Conservation (phyloP, 371 early-diverging fungal genomes). For the Gilbertella persicaria region DNA sequence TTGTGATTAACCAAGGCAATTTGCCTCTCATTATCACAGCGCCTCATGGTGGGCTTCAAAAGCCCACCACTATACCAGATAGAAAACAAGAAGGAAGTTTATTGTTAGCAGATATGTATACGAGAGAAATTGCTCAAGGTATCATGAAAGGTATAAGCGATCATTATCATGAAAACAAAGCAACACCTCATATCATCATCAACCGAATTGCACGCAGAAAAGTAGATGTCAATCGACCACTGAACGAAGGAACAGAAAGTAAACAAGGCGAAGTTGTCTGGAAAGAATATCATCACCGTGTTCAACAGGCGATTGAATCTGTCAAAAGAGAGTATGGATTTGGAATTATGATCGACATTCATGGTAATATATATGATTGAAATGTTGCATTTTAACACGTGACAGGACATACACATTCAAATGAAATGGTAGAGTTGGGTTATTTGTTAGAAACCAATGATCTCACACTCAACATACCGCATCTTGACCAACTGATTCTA, state of each 20-base stretch:
- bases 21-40: conserved; percentile 21
- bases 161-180: conserved; percentile 3
- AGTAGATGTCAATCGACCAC: conserved; percentile 13
- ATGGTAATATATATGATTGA: conserved; percentile 11
- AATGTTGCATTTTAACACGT: too few relatives aligned
- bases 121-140: conserved; percentile 11
- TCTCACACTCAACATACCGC: neutral
- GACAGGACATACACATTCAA: conserved; percentile 19
- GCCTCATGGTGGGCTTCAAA: conserved; percentile 13
- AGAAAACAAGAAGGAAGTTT: conserved; percentile 7
- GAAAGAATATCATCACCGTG: conserved; percentile 7
- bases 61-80: conserved; percentile 16
- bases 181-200: neutral
- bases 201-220: conserved; percentile 12
- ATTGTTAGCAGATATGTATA: conserved; percentile 9
- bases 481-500: conserved; percentile 2
- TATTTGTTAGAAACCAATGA: conserved; percentile 8
- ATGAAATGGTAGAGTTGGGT: conserved; percentile 18
- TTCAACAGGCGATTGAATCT: neutral
- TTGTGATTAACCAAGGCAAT: too few relatives aligned
- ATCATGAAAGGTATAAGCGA: neutral
- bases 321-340: neutral
- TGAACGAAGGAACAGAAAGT: conserved; percentile 18
- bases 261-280: conserved; percentile 7
- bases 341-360: conserved; percentile 19